Percentiles rank a stretch among this genome's conserved stretches.
Conservation (phyloP, 495 filamentous ascomycete genomes). For the Podospora conica region DNA sequence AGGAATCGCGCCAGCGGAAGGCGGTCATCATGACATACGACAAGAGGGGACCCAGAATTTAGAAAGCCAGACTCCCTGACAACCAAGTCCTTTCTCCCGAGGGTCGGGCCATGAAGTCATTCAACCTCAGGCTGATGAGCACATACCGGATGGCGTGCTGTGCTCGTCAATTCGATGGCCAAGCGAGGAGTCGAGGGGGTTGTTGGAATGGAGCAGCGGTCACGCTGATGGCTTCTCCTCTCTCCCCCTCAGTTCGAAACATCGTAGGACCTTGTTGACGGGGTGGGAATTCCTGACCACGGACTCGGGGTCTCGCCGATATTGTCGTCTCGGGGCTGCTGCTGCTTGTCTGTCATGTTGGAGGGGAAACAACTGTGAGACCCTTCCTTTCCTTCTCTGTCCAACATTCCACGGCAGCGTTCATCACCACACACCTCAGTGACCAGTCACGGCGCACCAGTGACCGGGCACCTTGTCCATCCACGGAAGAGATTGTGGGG, state of each 20-base stretch:
- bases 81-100: neutral
- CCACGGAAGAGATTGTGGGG: neutral
- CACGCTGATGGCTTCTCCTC: too few relatives aligned
- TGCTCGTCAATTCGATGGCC: neutral
- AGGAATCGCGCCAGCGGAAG: neutral
- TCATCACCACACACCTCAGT: neutral
- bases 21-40: neutral
- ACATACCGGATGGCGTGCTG: conserved; percentile 1
- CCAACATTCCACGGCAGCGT: conserved; percentile 6
- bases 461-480: too few relatives aligned
- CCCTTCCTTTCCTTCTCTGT: neutral
- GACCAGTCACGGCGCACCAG: too few relatives aligned
- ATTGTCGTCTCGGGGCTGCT: neutral
- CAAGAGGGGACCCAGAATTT: neutral
- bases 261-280: neutral
- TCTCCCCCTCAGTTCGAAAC: conserved; percentile 7
- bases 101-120: neutral
- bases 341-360: neutral
- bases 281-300: neutral
- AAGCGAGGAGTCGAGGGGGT: neutral
- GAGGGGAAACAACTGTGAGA: neutral
- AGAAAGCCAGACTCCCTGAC: neutral
- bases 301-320: neutral
- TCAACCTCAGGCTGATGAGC: neutral
- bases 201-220: neutral